Evolutionary conservation across 257 asterid genomes (phyloP).

Genomic region (Fraxinus cuspidata): DNA sequence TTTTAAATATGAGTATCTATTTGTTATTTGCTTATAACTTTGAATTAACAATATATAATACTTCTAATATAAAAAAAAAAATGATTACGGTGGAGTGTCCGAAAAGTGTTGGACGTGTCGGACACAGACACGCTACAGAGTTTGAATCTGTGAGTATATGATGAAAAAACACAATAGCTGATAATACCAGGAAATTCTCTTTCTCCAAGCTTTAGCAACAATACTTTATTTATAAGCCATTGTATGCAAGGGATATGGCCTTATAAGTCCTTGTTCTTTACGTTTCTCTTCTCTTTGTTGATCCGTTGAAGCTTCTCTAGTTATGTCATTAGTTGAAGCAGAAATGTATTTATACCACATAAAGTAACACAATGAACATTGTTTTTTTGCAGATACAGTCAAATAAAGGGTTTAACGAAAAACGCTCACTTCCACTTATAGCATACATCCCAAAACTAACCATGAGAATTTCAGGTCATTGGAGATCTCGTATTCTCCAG

Average conservation of each 20-base stretch:
- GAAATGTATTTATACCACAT: slow-evolving; percentile 4
- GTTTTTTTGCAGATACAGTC: slow-evolving; percentile 56
- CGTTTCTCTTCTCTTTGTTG: neutral
- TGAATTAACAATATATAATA: too few species aligned
- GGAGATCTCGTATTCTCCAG: slow-evolving; percentile 81
- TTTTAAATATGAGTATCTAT: too few species aligned
- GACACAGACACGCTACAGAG: too few species aligned
- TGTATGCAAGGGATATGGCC: neutral
- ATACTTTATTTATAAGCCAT: slow-evolving; percentile 5
- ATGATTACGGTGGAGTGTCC: too few species aligned
- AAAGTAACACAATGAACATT: slow-evolving; percentile 2
- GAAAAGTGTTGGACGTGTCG: too few species aligned
- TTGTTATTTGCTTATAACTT: too few species aligned
- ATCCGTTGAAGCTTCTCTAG: neutral
- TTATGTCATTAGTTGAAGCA: slow-evolving; percentile 20
- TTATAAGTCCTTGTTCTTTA: neutral
- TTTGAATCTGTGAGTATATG: neutral
- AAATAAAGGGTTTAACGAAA: slow-evolving; percentile 52
- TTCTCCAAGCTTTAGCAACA: neutral
- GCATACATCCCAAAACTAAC: slow-evolving; percentile 69
- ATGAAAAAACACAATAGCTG: neutral
- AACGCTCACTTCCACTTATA: slow-evolving; percentile 68
- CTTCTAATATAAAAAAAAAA: too few species aligned
- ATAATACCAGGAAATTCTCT: slow-evolving; percentile 14
- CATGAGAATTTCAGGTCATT: slow-evolving; percentile 49